A percentile compares a stretch with the other conserved stretches of the same genome.
Evolutionary conservation across 139 green algal genomes (phyloP).

Genomic region (Chlorella sp.): DNA sequence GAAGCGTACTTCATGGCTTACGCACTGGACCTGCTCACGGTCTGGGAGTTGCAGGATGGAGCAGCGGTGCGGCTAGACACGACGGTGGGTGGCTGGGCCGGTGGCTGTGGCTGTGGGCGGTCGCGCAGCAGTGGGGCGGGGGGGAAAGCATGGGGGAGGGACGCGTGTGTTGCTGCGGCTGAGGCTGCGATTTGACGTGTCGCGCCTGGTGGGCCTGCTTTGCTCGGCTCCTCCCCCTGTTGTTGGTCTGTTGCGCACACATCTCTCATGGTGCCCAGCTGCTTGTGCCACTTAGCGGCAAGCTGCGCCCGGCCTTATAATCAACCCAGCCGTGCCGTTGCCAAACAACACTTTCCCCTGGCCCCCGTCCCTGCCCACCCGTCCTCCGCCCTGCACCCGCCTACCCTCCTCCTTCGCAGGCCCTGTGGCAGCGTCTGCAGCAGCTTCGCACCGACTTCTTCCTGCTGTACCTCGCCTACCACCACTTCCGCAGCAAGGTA

Average conservation of each 20-base stretch:
- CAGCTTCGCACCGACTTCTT: slow-evolving; percentile 39
- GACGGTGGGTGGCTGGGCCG: neutral
- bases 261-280: neutral
- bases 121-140: too few relatives aligned
- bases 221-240: neutral
- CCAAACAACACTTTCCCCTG: neutral
- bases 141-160: too few relatives aligned
- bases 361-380: neutral
- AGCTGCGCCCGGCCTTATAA: too few relatives aligned
- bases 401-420: neutral
- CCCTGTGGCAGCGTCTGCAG: slow-evolving; percentile 33
- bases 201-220: neutral
- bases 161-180: too few relatives aligned
- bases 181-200: too few relatives aligned
- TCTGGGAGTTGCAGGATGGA: slow-evolving; percentile 1
- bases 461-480: slow-evolving; percentile 49
- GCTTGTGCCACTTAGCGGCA: neutral
- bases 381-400: neutral
- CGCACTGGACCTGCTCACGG: slow-evolving; percentile 23
- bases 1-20: slow-evolving; percentile 56
- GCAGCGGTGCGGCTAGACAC: slow-evolving; percentile 2
- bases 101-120: too few relatives aligned
- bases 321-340: neutral
- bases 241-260: neutral
- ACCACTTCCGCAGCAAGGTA: slow-evolving; percentile 57